phyloP scores from a whole-genome alignment of 331 rosid species.

The Telfairia occidentalis region DNA sequence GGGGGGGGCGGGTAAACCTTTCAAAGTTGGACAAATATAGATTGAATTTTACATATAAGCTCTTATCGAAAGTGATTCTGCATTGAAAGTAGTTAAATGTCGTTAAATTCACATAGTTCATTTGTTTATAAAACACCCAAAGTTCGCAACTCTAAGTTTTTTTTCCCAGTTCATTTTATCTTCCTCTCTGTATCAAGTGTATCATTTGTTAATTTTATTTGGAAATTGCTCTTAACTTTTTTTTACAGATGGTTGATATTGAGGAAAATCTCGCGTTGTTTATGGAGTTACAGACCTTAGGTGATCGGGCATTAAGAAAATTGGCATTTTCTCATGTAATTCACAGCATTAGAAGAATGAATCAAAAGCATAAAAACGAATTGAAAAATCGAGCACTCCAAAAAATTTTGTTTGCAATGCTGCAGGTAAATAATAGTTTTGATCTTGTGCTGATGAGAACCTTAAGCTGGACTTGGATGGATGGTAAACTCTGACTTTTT shows the following conservation, averaged over 20 bases:
- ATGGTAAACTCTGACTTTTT: conserved; percentile 5
- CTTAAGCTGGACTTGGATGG: background rate
- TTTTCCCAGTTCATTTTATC: background rate
- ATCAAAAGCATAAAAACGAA: conserved; percentile 66
- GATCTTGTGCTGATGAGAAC: background rate
- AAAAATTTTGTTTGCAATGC: conserved; percentile 45
- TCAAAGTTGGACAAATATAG: background rate
- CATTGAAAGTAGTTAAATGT: background rate
- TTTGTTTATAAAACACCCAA: background rate
- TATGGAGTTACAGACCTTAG: conserved; percentile 71
- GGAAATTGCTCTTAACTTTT: background rate
- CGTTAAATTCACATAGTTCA: background rate
- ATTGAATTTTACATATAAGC: background rate
- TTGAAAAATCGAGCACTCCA: conserved; percentile 67
- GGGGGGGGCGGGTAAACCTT: too few species aligned
- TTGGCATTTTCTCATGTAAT: conserved; percentile 56
- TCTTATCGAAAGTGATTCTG: background rate
- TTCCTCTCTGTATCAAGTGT: background rate
- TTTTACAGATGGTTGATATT: conserved; percentile 41
- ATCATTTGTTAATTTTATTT: background rate
- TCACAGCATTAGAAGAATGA: conserved; percentile 68
- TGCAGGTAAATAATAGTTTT: conserved; percentile 42
- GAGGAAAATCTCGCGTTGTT: conserved; percentile 54
- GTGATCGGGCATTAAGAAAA: conserved; percentile 38
- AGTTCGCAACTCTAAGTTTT: background rate